Base-by-base conservation (phyloP, 1,284 basidiomycete species). In the Xerocomus nothofagi region DNA sequence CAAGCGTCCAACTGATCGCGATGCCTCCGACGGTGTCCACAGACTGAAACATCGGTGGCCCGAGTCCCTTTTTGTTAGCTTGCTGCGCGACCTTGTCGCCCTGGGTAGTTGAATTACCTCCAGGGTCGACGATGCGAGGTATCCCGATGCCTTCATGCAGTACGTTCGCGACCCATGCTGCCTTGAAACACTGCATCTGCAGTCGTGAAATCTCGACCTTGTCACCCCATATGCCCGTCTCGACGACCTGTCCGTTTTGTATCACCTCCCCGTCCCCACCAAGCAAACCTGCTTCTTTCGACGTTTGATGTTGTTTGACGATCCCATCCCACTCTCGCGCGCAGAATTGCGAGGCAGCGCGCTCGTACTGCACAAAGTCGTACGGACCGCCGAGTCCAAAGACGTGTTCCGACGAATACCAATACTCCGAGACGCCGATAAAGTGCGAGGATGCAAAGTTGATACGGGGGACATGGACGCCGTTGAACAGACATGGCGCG, bases 131-230 rank as follows among this genome's bases (percentile, higher is more conserved):
- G 29, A 98, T 86, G 27, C 97, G 82, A 11, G 97, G 97, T 64
- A 99, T 83, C 14, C 93, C 94, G 47, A 99, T 88, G 21, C 96
- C 97, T 63, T 98, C 92, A 63, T 99, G 96, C 4, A 99, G 73
- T 21, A 99, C 89, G 63, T 98, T 98, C 49, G 89, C 86, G 51
- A 99, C 82, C 97, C 97, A 99, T 2, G 96, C 95, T 1, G 96
- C 93, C 69, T 99, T 99, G 85, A 99, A 99, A 68, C 97, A 99
- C 66, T 99, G 97, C 88, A 96, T 91, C 72, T 96, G 84, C 53
- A 99, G 72, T 29, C 96, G 82, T 31, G 88, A 81, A 33, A 91
- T 71, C 64, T 95, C 93, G 46, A 97, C 86, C 39, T 80, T 72
- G 18, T 83, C 75, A 7, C 82, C 83, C 82, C 84, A 87, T 61